Evolutionary conservation across 2,329 filamentous ascomycete genomes (phyloP), one percentile per base, ranked within the genome.

Genomic region (Thyridium curvatum): DNA sequence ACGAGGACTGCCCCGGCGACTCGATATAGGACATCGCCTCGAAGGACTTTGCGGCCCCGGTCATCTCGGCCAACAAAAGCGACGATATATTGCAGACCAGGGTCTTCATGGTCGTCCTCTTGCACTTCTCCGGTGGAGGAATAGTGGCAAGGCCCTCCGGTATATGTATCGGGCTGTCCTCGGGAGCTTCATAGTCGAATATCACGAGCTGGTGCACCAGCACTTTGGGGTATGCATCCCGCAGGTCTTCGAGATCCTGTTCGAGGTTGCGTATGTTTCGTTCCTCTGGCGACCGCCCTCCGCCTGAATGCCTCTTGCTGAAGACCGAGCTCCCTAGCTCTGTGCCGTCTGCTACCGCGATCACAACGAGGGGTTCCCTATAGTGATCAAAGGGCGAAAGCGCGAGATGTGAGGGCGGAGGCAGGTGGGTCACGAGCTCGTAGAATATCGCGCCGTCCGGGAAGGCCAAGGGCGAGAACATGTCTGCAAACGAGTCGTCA

Each of bases 401-500:
- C 15, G 86, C 76, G 32, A 87, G 69, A 56, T 94, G 87, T 26
- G 86, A 87, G 26, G 81, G 74, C n/a, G 86, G 81, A 17, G 88
- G 84, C 40, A 84, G 71, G 53, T 88, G 83, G 44, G 86, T 88
- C 41, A 85, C 82, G 45, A 96, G 75, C 58, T 95, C 85, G 71
- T 93, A 96, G 52, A 96, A 74, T 44, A 97, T 84, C 53, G 82
- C 81, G 44, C 91, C 91, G 50, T 82, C 77, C 10, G 88, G 89
- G 60, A 93, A 95, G 12, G 85, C 86, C 53, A 93, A 69, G 31
- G 91, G 91, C 42, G 88, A 94, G 64, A 97, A 96, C 82, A 93
- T 90, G 62, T 88, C 89, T 95, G 59, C 33, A 30, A 33, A 26
- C 31, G 34, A 38, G 41, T 35, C 21, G 45, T 37, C 34, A 38